Evolutionary conservation across 306 rosid species (phyloP).

Genomic region (Ammopiptanthus mongolicus): DNA sequence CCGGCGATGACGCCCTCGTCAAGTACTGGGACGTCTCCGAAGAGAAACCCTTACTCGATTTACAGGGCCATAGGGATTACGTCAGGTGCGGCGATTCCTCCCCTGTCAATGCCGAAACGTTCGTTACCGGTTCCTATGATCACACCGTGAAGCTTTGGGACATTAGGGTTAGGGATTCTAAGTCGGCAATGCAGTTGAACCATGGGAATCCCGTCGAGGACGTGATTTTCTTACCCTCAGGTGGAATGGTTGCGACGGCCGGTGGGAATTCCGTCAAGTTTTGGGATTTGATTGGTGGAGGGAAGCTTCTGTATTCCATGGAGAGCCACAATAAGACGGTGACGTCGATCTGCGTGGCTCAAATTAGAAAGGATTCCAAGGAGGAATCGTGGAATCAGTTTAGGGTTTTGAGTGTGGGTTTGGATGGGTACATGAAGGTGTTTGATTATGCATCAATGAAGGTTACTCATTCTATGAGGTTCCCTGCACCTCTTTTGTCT

Average conservation of each 20-base stretch:
- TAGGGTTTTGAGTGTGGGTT: slow-evolving; percentile 78
- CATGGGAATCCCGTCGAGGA: slow-evolving; percentile 85
- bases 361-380: slow-evolving; percentile 35
- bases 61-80: slow-evolving; percentile 71
- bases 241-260: slow-evolving; percentile 77
- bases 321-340: slow-evolving; percentile 94
- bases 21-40: slow-evolving; percentile 82
- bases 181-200: slow-evolving; percentile 42
- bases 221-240: slow-evolving; percentile 64
- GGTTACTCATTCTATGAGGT: slow-evolving; percentile 85
- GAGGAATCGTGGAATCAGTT: slow-evolving; percentile 51
- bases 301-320: slow-evolving; percentile 66
- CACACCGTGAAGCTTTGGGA: slow-evolving; percentile 91
- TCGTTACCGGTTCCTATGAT: slow-evolving; percentile 82
- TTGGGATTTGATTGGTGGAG: slow-evolving; percentile 92
- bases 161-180: slow-evolving; percentile 51
- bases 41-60: slow-evolving; percentile 30
- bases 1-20: slow-evolving; percentile 79
- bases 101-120: slow-evolving; percentile 51
- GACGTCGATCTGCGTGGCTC: slow-evolving; percentile 64
- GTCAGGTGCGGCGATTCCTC: slow-evolving; percentile 89
- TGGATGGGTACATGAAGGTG: slow-evolving; percentile 94
- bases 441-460: slow-evolving; percentile 69
- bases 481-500: slow-evolving; percentile 82
- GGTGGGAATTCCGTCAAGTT: slow-evolving; percentile 81